Percentiles rank a stretch among this genome's conserved stretches.
phyloP scores from a whole-genome alignment of 805 yeast genomes.

The Kuraishia ogatae region DNA sequence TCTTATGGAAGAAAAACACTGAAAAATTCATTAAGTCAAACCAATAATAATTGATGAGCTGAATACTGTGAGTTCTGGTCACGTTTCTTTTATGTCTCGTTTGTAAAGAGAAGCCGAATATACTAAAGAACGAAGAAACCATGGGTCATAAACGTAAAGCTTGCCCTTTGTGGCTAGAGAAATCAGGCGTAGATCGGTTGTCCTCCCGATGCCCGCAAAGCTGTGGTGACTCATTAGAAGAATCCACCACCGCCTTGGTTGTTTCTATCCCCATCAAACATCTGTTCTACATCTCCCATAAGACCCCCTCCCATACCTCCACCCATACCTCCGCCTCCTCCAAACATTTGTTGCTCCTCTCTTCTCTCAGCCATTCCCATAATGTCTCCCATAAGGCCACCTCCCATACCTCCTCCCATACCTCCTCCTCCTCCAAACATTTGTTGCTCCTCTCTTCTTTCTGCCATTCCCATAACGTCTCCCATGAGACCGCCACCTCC shows the following conservation, averaged over 20 bases:
- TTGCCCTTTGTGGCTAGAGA: too few species aligned
- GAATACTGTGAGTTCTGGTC: too few species aligned
- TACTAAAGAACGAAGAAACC: too few species aligned
- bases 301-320: not conserved
- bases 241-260: conserved; percentile 6
- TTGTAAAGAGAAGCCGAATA: too few species aligned
- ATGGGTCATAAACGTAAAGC: too few species aligned
- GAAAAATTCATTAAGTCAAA: not conserved
- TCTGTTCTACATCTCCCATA: not conserved
- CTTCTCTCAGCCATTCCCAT: conserved; percentile 2
- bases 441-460: not conserved
- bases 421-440: not conserved
- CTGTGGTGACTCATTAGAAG: not conserved
- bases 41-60: not conserved
- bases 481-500: not conserved
- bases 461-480: not conserved
- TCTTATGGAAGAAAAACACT: not conserved
- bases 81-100: too few species aligned
- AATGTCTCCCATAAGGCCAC: conserved; percentile 7
- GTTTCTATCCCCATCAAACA: conserved; percentile 2
- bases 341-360: not conserved
- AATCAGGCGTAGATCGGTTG: too few species aligned
- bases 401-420: conserved; percentile 10
- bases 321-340: not conserved
- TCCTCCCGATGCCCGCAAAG: too few species aligned